Percentiles rank a stretch among this genome's conserved stretches.
These are phyloP conservation scores for Bombardia bombarda DNA, from an alignment of 495 filamentous ascomycete species.

Conservation along the genomic window DNA sequence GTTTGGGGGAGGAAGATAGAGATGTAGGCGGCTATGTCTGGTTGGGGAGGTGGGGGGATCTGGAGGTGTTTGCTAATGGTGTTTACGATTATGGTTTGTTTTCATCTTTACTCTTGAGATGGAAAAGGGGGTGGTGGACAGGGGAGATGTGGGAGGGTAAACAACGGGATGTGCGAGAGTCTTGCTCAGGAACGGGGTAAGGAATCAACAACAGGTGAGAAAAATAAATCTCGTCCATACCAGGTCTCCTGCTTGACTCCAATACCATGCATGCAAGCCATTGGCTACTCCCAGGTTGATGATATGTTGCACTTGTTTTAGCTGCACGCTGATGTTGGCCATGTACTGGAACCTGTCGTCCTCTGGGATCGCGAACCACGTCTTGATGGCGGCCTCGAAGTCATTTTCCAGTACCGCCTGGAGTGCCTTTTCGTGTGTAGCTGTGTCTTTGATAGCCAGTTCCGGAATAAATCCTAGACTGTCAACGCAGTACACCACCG, in stretches of 20 bases:
- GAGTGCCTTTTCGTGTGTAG: conserved; percentile 10
- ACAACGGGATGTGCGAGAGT: neutral
- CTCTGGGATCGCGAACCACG: conserved; percentile 41
- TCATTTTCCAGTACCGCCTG: conserved; percentile 30
- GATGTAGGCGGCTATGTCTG: conserved; percentile 51
- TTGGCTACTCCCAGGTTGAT: conserved; percentile 36
- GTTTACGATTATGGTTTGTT: neutral
- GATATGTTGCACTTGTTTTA: conserved; percentile 45
- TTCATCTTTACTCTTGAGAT: neutral
- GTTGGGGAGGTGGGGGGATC: conserved; percentile 32
- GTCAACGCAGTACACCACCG: conserved; percentile 5
- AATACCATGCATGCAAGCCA: conserved; percentile 37
- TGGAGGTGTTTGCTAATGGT: conserved; percentile 6
- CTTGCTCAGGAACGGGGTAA: neutral
- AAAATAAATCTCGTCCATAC: conserved; percentile 8
- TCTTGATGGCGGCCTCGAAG: conserved; percentile 38
- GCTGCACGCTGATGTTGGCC: conserved; percentile 41
- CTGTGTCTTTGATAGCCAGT: conserved; percentile 5
- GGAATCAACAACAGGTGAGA: neutral
- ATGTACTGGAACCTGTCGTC: conserved; percentile 51
- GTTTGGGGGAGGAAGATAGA: conserved; percentile 46
- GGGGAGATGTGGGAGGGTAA: neutral
- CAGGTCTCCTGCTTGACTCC: conserved; percentile 23
- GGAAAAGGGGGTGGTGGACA: neutral
- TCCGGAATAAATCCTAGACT: conserved; percentile 9